These are phyloP conservation scores for Xerocomus potaroensis DNA, from an alignment of 768 basidiomycete genomes.

Conservation along the genomic window DNA sequence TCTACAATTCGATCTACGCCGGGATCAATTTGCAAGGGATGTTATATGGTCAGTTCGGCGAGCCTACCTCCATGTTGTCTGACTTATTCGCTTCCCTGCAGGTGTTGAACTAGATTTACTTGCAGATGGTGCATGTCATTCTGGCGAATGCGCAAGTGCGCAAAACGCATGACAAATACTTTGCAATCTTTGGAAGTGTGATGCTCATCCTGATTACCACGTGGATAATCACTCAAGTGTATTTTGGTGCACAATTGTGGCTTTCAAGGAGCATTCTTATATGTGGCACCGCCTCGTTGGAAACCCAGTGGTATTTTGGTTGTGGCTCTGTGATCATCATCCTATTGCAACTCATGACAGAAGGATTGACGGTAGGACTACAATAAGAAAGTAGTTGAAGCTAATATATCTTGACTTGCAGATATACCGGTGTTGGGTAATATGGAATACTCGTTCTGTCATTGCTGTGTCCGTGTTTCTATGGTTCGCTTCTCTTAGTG, in stretches of 20 bases:
- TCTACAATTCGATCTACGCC: not conserved
- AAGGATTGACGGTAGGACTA: not conserved
- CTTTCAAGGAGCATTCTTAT: not conserved
- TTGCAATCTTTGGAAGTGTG: not conserved
- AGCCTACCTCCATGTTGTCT: not conserved
- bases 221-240: not conserved
- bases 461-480: not conserved
- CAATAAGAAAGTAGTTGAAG: not conserved
- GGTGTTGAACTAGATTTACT: not conserved
- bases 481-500: not conserved
- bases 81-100: not conserved
- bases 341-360: not conserved
- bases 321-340: not conserved
- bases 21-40: not conserved
- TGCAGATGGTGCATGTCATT: not conserved
- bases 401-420: not conserved
- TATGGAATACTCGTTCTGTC: not conserved
- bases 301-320: not conserved
- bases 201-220: not conserved
- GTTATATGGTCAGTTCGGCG: not conserved
- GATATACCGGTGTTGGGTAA: not conserved
- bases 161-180: not conserved
- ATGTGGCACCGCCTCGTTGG: not conserved
- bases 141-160: not conserved
- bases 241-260: not conserved